Evolutionary conservation across 2,329 filamentous ascomycete genomes (phyloP).

Genomic region (Talaromyces sp.): DNA sequence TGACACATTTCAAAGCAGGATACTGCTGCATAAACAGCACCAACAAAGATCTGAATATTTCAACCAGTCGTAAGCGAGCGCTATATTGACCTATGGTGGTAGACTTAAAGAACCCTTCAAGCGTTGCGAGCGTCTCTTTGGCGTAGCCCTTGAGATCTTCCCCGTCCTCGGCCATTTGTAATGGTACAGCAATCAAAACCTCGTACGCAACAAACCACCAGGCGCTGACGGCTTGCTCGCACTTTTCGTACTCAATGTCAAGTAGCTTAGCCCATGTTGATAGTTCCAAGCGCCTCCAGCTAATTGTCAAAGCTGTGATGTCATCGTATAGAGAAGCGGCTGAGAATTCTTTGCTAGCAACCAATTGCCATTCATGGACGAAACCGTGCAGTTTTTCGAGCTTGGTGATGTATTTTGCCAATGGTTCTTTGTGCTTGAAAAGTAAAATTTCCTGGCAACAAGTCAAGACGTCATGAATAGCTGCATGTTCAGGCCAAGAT

Average conservation of each 20-base stretch:
- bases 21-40: constrained; percentile 56
- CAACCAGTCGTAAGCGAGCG: constrained; percentile 65
- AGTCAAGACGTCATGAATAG: constrained; percentile 70
- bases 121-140: constrained; percentile 63
- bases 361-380: constrained; percentile 91
- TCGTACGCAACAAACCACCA: constrained; percentile 99
- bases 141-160: constrained; percentile 60
- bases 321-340: constrained; percentile 67
- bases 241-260: constrained; percentile 74
- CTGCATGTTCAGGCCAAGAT: constrained; percentile 66
- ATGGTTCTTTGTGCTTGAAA: constrained; percentile 71
- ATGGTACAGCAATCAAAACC: constrained; percentile 70
- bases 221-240: constrained; percentile 68
- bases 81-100: constrained; percentile 78
- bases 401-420: constrained; percentile 79
- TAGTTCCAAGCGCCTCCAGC: constrained; percentile 86
- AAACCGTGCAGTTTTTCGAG: constrained; percentile 80
- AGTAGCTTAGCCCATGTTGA: constrained; percentile 88
- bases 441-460: constrained; percentile 71
- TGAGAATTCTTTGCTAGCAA: constrained; percentile 75
- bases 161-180: constrained; percentile 57
- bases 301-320: constrained; percentile 73
- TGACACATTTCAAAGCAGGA: constrained; percentile 53
- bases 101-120: constrained; percentile 72
- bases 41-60: constrained; percentile 59